phyloP scores from a whole-genome alignment of 352 stramenopile species.

The Globisporangium paroecandrum region DNA sequence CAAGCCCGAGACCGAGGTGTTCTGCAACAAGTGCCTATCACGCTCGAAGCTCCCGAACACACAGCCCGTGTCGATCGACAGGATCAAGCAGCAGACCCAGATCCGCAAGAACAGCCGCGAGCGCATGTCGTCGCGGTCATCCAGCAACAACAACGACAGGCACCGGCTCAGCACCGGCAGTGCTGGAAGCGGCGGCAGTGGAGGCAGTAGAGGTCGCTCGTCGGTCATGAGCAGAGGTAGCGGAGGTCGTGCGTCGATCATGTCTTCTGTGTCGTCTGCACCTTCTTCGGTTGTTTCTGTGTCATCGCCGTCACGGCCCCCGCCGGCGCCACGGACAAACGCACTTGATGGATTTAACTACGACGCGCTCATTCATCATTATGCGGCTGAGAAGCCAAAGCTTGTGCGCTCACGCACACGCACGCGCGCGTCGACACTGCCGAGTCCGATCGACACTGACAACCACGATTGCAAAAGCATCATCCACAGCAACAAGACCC shows the following conservation, averaged over 20 bases:
- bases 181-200: neutral
- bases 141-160: neutral
- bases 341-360: conserved; percentile 33
- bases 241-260: neutral
- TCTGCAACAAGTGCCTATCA: conserved; percentile 42
- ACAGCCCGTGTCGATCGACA: conserved; percentile 16
- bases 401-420: neutral
- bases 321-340: conserved; percentile 5
- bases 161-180: neutral
- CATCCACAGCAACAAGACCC: neutral
- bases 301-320: neutral
- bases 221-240: neutral
- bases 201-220: neutral
- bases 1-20: conserved; percentile 28
- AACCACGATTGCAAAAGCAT: neutral
- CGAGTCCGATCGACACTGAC: neutral
- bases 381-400: conserved; percentile 12
- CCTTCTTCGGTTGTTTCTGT: neutral
- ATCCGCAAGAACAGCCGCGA: conserved; percentile 12
- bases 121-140: neutral
- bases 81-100: conserved; percentile 4
- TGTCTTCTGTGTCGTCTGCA: neutral
- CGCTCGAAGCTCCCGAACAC: conserved; percentile 27
- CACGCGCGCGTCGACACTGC: conserved; percentile 12
- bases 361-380: conserved; percentile 36